A percentile compares a stretch with the other conserved stretches of the same genome.
These are phyloP conservation scores for Ziziphus jujuba DNA, from an alignment of 306 rosid species.

Conservation along the genomic window DNA sequence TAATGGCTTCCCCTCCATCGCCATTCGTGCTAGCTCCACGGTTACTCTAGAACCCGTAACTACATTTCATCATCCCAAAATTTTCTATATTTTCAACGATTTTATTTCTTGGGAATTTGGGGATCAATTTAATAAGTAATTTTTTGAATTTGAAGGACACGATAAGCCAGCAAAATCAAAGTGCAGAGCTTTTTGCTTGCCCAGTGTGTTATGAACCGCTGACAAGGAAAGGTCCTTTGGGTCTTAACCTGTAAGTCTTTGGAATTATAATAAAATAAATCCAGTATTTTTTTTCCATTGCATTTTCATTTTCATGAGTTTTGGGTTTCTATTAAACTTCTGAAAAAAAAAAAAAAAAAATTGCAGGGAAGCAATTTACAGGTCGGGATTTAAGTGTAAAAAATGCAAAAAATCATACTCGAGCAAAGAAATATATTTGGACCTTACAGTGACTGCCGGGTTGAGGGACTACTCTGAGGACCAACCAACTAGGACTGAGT, in stretches of 20 bases:
- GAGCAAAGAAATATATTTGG: slow-evolving; percentile 77
- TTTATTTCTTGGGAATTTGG: neutral
- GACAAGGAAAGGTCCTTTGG: slow-evolving; percentile 83
- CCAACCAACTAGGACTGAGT: slow-evolving; percentile 64
- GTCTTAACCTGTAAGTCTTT: slow-evolving; percentile 77
- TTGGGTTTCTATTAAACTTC: neutral
- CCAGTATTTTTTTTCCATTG: neutral
- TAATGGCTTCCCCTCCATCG: slow-evolving; percentile 9
- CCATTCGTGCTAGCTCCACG: slow-evolving; percentile 49
- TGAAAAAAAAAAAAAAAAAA: slow-evolving; percentile 19
- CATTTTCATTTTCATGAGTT: slow-evolving; percentile 6
- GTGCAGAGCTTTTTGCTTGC: slow-evolving; percentile 65
- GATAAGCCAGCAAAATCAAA: slow-evolving; percentile 40
- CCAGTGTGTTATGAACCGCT: slow-evolving; percentile 87
- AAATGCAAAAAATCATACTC: slow-evolving; percentile 79
- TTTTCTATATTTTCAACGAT: neutral
- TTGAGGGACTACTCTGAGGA: slow-evolving; percentile 71
- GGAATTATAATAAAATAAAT: too few relatives aligned
- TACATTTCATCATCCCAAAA: neutral
- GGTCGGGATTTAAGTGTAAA: slow-evolving; percentile 85
- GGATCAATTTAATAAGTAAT: neutral
- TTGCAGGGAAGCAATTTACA: slow-evolving; percentile 79
- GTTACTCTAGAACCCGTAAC: slow-evolving; percentile 47
- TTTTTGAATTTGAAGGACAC: slow-evolving; percentile 36
- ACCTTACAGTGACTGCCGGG: slow-evolving; percentile 76